A percentile compares a stretch with the other conserved stretches of the same genome.
phyloP scores from a whole-genome alignment of 2,329 filamentous ascomycete species.

The Ilyonectria mors-panacis region DNA sequence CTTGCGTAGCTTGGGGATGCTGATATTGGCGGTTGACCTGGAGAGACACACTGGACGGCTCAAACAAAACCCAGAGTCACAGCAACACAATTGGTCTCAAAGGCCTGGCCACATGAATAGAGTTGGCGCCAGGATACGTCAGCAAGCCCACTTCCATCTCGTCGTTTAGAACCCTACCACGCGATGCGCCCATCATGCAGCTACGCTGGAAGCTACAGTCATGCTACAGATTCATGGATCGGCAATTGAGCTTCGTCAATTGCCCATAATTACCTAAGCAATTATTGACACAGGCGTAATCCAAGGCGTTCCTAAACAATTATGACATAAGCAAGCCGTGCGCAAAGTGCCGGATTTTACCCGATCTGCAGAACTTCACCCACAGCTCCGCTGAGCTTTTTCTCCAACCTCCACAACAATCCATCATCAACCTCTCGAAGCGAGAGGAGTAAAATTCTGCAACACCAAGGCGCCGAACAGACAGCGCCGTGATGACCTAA shows the following conservation, averaged over 20 bases:
- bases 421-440: constrained; percentile 29
- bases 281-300: background rate
- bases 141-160: background rate
- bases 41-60: background rate
- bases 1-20: background rate
- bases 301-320: background rate
- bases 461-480: constrained; percentile 6
- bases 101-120: no score
- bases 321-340: constrained; percentile 26
- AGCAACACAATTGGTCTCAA: no score
- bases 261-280: no score
- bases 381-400: constrained; percentile 34
- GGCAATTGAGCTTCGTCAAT: no score
- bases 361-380: constrained; percentile 23
- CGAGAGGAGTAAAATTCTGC: constrained; percentile 28
- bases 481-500: constrained; percentile 24
- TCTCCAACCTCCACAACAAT: constrained; percentile 26
- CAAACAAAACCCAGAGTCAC: background rate
- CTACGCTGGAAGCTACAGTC: background rate
- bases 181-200: background rate
- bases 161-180: background rate
- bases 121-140: background rate
- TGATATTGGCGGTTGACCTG: background rate
- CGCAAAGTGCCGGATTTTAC: constrained; percentile 31
- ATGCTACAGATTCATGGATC: background rate